These are phyloP conservation scores for Elongisporangium senticosum DNA, from an alignment of 352 stramenopile species.

Conservation along the genomic window DNA sequence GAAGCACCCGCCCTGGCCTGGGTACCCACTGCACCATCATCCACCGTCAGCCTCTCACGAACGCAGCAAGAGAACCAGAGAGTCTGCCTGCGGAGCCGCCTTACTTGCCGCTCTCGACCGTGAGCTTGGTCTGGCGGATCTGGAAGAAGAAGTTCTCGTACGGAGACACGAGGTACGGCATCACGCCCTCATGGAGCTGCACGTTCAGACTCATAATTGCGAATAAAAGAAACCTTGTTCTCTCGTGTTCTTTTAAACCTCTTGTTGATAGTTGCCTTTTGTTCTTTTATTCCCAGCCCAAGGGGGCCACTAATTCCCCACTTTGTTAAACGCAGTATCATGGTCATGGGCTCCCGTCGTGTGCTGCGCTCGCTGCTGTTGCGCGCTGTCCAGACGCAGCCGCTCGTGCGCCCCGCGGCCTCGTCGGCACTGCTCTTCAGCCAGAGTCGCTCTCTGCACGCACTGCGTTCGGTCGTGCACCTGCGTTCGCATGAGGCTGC, in stretches of 20 bases:
- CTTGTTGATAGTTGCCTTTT: background rate
- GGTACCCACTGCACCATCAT: constrained; percentile 52
- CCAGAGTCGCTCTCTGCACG: background rate
- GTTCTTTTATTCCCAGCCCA: background rate
- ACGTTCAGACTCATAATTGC: constrained; percentile 72
- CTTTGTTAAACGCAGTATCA: background rate
- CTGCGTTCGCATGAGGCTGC: constrained; percentile 2
- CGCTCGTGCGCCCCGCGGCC: background rate
- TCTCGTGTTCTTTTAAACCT: background rate
- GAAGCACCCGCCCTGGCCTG: constrained; percentile 76
- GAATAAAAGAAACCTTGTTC: background rate
- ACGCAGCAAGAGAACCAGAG: background rate
- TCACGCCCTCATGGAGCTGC: constrained; percentile 43
- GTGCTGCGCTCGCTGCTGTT: background rate
- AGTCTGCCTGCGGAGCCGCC: constrained; percentile 12
- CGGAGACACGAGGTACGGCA: constrained; percentile 74
- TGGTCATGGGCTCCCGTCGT: background rate
- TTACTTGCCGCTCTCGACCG: constrained; percentile 76
- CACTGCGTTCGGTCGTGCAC: constrained; percentile 1
- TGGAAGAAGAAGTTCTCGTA: constrained; percentile 79
- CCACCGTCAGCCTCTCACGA: background rate
- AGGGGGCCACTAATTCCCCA: background rate
- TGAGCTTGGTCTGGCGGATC: constrained; percentile 64
- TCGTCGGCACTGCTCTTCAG: background rate
- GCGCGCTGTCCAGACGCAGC: background rate